Base-by-base conservation (phyloP, 2,329 filamentous ascomycete species). In the Nothopassalora personata region DNA sequence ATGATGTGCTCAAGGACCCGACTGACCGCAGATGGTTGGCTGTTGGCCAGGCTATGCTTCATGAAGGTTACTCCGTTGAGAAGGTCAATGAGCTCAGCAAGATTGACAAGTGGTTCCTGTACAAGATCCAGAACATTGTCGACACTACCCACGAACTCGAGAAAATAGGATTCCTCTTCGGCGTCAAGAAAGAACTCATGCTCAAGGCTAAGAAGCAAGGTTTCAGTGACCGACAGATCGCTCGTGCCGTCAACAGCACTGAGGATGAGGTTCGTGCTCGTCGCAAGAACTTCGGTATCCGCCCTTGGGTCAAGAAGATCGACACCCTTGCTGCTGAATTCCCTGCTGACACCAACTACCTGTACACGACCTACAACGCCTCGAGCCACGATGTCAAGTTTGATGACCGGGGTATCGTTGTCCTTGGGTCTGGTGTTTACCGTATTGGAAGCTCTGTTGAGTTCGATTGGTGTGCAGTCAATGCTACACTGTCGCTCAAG, bases 51-150 rank as follows among this genome's bases (percentile, higher is more conserved):
- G 94, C 94, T 66, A 95, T 99, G 91, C 86, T 96, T 66, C 91
- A 97, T 80, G 91, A 97, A 79, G 88, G 89, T 76, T 99, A 99
- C 81, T 86, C 90, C 1, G 91, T 97, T 50, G 93, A 99, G 65
- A 86, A 84, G 74, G 83, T 99, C 15, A 91, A 97, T 73, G 91
- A 97, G 6, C 80, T 99, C 68, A 96, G 89, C 78, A 97, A 96
- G 83, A 99, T 99, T 70, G 94, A 97, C 80, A 96, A 96, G 79
- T 97, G 94, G 94, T 99, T 99, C 83, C 79, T 99, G 69, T 86
- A 97, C 86, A 97, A 99, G 84, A 86, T 99, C 54, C 87, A 96
- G 79, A 97, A 97, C 80, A 90, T 99, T 70, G 94, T 96, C 54
- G 85, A 97, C 76, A 92, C 89, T 79, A 90, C 89, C 60, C 86